Conservation (phyloP, 2,329 filamentous ascomycete genomes). For the Pochonia chlamydosporia region DNA sequence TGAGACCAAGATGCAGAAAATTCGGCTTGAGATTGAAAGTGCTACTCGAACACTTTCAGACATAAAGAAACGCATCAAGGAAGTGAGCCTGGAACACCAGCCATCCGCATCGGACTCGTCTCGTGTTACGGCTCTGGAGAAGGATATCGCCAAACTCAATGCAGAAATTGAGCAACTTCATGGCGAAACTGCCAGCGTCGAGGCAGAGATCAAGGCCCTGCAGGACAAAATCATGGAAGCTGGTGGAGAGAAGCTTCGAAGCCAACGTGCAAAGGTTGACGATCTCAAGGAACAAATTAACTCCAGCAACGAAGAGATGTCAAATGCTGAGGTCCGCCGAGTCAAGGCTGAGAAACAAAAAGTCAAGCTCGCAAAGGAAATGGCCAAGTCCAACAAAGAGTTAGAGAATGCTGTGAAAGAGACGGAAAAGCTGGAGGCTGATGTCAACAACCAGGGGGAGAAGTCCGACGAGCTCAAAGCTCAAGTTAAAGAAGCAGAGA, state of each 20-base stretch:
- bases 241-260: conserved; percentile 85
- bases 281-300: conserved; percentile 80
- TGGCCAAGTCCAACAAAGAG: conserved; percentile 73
- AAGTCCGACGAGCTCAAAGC: conserved; percentile 68
- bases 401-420: conserved; percentile 66
- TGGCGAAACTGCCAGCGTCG: conserved; percentile 79
- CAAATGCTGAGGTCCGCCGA: conserved; percentile 78
- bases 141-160: conserved; percentile 69
- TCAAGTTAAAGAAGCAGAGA: conserved; percentile 76
- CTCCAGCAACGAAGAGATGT: conserved; percentile 73
- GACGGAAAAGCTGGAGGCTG: conserved; percentile 69
- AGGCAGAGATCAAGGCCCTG: conserved; percentile 85
- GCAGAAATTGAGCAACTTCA: conserved; percentile 75
- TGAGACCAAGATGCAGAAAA: conserved; percentile 88
- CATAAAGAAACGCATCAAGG: conserved; percentile 76
- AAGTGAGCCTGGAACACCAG: conserved; percentile 75
- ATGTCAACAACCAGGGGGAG: conserved; percentile 70
- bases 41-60: conserved; percentile 79
- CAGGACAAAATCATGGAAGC: conserved; percentile 99
- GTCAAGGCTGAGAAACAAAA: conserved; percentile 93
- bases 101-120: conserved; percentile 75
- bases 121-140: conserved; percentile 66
- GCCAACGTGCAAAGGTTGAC: conserved; percentile 88
- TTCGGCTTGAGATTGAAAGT: conserved; percentile 82
- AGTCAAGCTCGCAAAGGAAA: conserved; percentile 78